Base-by-base conservation (phyloP, 495 filamentous ascomycete genomes). In the Friedmanniomyces endolithicus region DNA sequence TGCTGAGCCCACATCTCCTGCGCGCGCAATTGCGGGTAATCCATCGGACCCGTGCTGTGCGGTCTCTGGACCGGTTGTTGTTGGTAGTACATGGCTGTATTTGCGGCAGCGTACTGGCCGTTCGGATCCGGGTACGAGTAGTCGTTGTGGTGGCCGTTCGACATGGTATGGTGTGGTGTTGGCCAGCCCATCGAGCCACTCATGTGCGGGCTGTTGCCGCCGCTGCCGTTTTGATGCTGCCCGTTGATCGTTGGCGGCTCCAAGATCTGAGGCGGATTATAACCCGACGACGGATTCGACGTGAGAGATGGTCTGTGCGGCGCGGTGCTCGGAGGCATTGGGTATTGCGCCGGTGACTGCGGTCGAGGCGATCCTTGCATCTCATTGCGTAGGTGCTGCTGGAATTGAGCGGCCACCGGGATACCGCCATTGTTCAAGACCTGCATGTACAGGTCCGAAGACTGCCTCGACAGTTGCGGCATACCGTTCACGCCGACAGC, bases 191-290 rank as follows among this genome's bases (percentile, higher is more conserved):
- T 65, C 23, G 52, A 29, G 24, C 34, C 55, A 23, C 43, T 24
- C 60, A 70, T 68, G 52, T 71, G 69, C 34, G 69, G 68, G 55
- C 69, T 70, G 25, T 67, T 66, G 53, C 69, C 67, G 53, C 61
- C 55, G 65, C 68, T 56, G 58, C 64, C 27, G 46, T 56, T 27
- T 54, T 72, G 57, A 64, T 70, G 27, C 27, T 31, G 65, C 50
- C 63, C 65, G 44, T 67, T 67, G 23, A 62, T 64, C 22, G 69
- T 60, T 16, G 85, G 89, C 22, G 92, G 90, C 66, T 98, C 92
- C 6, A 98, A 76, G 31, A 88, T 86, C 35, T 85, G 81, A 0
- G 92, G 90, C 8, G 87, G 87, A 23, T 79, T 85, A 64, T 90
- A 95, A 41, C 73, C 77, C 11, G 71, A 80, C 8, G 59, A 62